Conservation (phyloP, 2,329 filamentous ascomycete genomes). For the Plectosphaerella plurivora region DNA sequence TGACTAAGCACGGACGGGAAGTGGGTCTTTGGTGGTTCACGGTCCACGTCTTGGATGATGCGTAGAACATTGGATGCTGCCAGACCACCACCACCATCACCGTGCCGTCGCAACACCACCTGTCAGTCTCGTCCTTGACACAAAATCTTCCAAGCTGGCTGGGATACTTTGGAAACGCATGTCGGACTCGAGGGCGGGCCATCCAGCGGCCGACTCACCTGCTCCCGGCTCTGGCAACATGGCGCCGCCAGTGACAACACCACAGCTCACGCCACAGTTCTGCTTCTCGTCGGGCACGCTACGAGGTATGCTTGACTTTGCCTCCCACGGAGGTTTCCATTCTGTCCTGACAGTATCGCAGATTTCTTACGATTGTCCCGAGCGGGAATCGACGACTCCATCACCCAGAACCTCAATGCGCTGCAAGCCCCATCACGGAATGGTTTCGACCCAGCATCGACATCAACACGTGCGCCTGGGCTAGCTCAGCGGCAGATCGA, state of each 20-base stretch:
- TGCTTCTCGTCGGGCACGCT: slow-evolving; percentile 70
- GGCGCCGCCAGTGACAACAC: slow-evolving; percentile 39
- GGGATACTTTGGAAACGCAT: slow-evolving; percentile 42
- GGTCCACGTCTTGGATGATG: no score
- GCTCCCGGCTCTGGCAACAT: slow-evolving; percentile 31
- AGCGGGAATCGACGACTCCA: slow-evolving; percentile 83
- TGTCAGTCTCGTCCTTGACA: no score
- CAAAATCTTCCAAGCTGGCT: slow-evolving; percentile 35
- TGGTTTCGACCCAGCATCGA: slow-evolving; percentile 78
- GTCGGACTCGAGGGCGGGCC: slow-evolving; percentile 33
- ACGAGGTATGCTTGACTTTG: slow-evolving; percentile 47
- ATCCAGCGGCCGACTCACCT: slow-evolving; percentile 19
- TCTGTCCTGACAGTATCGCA: slow-evolving; percentile 60
- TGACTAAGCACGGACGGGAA: no score
- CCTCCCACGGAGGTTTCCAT: slow-evolving; percentile 74
- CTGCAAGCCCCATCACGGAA: slow-evolving; percentile 68
- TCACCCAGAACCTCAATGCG: slow-evolving; percentile 88
- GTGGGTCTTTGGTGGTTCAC: no score
- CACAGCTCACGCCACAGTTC: slow-evolving; percentile 65
- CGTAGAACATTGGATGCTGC: no score
- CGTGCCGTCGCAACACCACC: no score
- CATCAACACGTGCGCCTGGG: slow-evolving; percentile 55
- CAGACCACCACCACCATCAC: no score
- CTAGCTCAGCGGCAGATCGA: slow-evolving; percentile 52
- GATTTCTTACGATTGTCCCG: slow-evolving; percentile 90